A percentile compares a stretch with the other conserved stretches of the same genome.
Evolutionary conservation across 78 protist genomes (phyloP).

Genomic region (Planoprotostelium fungivorum): DNA sequence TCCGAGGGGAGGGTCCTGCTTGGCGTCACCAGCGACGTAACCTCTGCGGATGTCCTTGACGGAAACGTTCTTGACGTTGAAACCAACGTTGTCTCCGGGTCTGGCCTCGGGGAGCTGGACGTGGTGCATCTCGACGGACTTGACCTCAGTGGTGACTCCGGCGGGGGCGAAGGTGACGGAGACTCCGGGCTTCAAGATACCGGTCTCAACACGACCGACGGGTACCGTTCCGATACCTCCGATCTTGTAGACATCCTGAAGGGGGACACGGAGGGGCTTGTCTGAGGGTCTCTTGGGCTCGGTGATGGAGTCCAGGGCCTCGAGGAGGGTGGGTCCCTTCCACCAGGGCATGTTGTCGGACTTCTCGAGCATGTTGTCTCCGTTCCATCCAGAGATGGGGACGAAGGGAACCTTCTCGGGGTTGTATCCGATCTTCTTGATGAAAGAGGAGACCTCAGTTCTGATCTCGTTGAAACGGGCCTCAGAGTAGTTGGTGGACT

Average conservation of each 20-base stretch:
- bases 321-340: slow-evolving; percentile 83
- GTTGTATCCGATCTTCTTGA: slow-evolving; percentile 90
- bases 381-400: slow-evolving; percentile 96
- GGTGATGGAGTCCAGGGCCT: slow-evolving; percentile 84
- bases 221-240: slow-evolving; percentile 96
- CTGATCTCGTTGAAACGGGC: slow-evolving; percentile 86
- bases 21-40: slow-evolving; percentile 84
- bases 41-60: slow-evolving; percentile 95
- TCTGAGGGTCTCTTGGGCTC: slow-evolving; percentile 91
- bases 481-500: slow-evolving; percentile 77
- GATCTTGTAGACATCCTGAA: slow-evolving; percentile 97
- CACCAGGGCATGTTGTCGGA: slow-evolving; percentile 90
- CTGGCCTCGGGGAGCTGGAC: slow-evolving; percentile 76
- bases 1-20: slow-evolving; percentile 84
- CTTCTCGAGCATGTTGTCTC: slow-evolving; percentile 95
- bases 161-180: slow-evolving; percentile 93
- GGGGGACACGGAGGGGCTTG: slow-evolving; percentile 96
- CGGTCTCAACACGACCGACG: slow-evolving; percentile 98
- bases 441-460: slow-evolving; percentile 68
- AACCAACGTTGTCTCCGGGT: slow-evolving; percentile 98
- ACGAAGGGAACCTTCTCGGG: slow-evolving; percentile 85
- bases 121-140: slow-evolving; percentile 99
- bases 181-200: slow-evolving; percentile 89
- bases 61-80: slow-evolving; percentile 93
- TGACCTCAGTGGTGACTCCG: slow-evolving; percentile 82